These are phyloP conservation scores for Rhodotorula sphaerocarpa DNA, from an alignment of 768 basidiomycete genomes.

Conservation along the genomic window DNA sequence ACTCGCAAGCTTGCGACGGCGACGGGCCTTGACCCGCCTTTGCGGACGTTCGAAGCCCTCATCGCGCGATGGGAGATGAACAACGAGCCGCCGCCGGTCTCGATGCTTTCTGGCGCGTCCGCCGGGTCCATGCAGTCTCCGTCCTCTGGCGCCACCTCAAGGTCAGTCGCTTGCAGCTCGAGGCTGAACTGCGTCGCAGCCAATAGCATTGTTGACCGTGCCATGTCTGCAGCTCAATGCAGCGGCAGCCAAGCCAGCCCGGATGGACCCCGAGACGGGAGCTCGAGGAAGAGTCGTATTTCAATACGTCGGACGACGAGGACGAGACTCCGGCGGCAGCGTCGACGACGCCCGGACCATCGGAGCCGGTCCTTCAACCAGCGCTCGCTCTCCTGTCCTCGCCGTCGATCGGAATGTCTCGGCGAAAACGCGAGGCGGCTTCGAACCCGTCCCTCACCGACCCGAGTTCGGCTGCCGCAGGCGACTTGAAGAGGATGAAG, in stretches of 20 bases:
- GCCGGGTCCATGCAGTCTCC: constrained; percentile 47
- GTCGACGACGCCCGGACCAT: no score
- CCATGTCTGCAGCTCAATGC: constrained; percentile 1
- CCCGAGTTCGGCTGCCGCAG: not conserved
- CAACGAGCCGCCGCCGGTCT: constrained; percentile 52
- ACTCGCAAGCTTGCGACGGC: constrained; percentile 55
- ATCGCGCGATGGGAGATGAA: constrained; percentile 85
- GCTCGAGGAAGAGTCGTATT: constrained; percentile 83
- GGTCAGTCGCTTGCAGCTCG: not conserved
- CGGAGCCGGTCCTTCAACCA: no score
- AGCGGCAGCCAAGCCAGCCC: constrained; percentile 43
- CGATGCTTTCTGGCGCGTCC: not conserved
- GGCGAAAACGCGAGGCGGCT: constrained; percentile 12
- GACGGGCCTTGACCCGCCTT: constrained; percentile 52
- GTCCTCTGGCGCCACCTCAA: constrained; percentile 11
- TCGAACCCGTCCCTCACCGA: not conserved
- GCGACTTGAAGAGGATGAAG: constrained; percentile 1
- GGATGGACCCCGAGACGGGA: constrained; percentile 48
- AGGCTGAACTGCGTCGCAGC: no score
- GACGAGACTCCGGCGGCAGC: constrained; percentile 33
- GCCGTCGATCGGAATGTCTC: constrained; percentile 1
- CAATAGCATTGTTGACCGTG: no score
- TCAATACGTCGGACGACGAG: constrained; percentile 77
- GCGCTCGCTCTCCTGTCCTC: not conserved
- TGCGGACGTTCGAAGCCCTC: constrained; percentile 62